These are phyloP conservation scores for Cicer pinnatifidum DNA, from an alignment of 306 rosid genomes.

Conservation along the genomic window DNA sequence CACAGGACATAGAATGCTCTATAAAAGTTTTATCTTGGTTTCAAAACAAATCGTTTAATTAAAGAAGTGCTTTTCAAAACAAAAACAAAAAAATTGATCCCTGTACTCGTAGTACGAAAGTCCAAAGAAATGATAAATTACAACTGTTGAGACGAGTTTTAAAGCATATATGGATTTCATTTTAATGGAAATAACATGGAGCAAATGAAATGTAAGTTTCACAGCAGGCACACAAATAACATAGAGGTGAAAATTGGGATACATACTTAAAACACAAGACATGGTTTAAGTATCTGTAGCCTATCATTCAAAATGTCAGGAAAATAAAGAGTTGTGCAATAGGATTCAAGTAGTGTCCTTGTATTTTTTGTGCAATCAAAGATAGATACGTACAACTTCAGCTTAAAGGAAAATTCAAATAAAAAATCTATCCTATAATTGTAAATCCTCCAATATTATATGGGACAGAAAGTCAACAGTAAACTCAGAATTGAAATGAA, in stretches of 20 bases:
- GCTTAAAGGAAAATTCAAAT: neutral
- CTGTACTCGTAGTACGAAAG: neutral
- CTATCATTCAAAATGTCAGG: neutral
- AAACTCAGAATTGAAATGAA: neutral
- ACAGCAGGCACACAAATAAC: neutral
- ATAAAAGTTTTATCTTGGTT: neutral
- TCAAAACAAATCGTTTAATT: neutral
- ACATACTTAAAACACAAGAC: neutral
- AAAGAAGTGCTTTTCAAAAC: neutral
- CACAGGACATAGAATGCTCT: neutral
- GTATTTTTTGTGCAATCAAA: neutral
- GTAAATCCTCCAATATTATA: neutral
- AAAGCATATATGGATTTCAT: neutral
- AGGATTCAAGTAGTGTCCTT: slow-evolving; percentile 1
- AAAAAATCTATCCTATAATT: neutral
- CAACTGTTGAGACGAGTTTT: neutral
- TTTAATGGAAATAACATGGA: neutral
- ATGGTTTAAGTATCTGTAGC: neutral
- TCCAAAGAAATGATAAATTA: slow-evolving; percentile 5
- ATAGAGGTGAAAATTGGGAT: neutral
- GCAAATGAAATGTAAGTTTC: neutral
- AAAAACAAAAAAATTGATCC: neutral
- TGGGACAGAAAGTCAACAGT: neutral
- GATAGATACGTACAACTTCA: neutral
- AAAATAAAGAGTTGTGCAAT: neutral